Conservation (phyloP, 2,329 filamentous ascomycete genomes). For the Fusarium succisae region DNA sequence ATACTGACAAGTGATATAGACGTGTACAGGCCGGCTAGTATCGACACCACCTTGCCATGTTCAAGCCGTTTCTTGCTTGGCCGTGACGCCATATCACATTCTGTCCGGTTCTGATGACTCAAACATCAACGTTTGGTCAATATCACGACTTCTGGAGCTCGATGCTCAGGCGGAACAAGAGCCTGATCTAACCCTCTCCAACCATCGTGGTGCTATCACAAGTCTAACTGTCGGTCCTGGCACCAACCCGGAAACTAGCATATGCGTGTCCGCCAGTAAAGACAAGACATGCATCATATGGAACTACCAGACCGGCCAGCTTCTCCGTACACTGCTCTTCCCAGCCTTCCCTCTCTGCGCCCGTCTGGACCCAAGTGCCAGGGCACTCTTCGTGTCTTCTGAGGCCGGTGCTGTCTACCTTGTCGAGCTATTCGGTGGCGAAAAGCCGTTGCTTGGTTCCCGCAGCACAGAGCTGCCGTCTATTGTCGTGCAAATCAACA, state of each 20-base stretch:
- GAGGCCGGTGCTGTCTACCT: conserved; percentile 83
- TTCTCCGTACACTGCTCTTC: conserved; percentile 84
- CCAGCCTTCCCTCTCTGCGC: conserved; percentile 77
- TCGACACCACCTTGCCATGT: conserved; percentile 82
- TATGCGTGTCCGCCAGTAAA: conserved; percentile 83
- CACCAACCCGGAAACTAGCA: conserved; percentile 73
- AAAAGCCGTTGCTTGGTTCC: conserved; percentile 64
- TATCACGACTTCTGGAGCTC: conserved; percentile 75
- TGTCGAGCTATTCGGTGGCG: conserved; percentile 73
- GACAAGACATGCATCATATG: conserved; percentile 93
- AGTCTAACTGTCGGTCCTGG: conserved; percentile 71
- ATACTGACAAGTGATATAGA: conserved; percentile 56
- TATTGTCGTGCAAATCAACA: conserved; percentile 65
- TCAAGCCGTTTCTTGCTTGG: conserved; percentile 80
- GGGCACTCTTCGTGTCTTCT: conserved; percentile 83
- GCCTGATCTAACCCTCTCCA: conserved; percentile 80
- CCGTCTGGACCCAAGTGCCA: conserved; percentile 81
- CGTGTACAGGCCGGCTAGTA: conserved; percentile 78
- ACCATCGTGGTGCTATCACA: conserved; percentile 79
- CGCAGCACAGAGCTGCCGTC: conserved; percentile 62
- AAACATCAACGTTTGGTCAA: conserved; percentile 91
- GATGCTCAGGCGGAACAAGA: conserved; percentile 66
- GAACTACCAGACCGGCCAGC: conserved; percentile 84
- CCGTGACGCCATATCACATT: conserved; percentile 75
- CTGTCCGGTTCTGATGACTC: conserved; percentile 86